Evolutionary conservation across 306 rosid species (phyloP), one percentile per base, ranked within the genome.

Genomic region (Fragaria iinumae): DNA sequence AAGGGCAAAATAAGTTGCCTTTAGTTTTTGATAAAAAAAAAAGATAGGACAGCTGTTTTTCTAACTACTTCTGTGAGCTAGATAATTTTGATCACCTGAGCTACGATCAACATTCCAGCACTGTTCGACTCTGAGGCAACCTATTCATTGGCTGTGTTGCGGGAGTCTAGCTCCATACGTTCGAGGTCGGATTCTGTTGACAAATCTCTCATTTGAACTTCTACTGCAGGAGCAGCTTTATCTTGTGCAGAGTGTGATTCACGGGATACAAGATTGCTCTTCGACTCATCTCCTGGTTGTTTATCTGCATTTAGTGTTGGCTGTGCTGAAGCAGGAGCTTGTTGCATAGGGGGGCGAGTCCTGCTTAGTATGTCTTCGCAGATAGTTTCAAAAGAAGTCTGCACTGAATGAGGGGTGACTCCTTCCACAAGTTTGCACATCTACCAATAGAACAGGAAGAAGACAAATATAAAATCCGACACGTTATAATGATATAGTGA

Each of bases 401-500:
- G 84, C 76, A 59, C 76, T 67, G 77, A 77, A 73, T 78, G 87
- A 23, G 67, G 39, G 67, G 89, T 64, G 43, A 75, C 84, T 84
- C 83, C 92, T 69, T 87, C 91, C 77, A 89, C 84, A 56, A 77
- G 74, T 77, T 81, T 89, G 87, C 98, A 95, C 91, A 92, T 87
- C 99, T 95, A 97, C 80, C 77, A 78, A 65, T 56, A 77, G 41
- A 50, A 77, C 25, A 17, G 32, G 20, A 41, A 20, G 32, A 67
- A 9, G 12, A 36, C 36, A 18, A 62, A 29, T 27, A 63, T 32
- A n/a, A 10, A 21, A 67, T 21, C 47, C 3, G 20, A 67, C 49
- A 18, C 1, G 6, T 9, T 36, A 69, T 11, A 44, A 1, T 23
- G 38, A 50, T 18, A 20, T 0, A 1, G 23, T 14, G 13, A 64